Conservation (phyloP, 2,329 filamentous ascomycete species). For the Aurifilum marmelostoma region DNA sequence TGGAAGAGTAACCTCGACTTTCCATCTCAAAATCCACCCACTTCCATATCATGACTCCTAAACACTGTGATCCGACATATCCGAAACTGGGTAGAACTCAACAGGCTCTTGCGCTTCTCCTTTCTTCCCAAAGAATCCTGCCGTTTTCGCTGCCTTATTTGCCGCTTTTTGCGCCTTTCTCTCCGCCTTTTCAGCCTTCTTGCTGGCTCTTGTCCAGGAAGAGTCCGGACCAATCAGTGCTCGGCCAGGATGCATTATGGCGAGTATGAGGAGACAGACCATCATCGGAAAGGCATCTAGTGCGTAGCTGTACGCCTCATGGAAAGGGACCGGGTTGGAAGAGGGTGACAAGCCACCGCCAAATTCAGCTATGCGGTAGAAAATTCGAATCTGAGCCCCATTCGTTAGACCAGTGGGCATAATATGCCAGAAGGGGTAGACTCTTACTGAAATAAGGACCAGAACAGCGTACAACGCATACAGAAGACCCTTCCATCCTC, state of each 20-base stretch:
- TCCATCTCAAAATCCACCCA: too few species aligned
- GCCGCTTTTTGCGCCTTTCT: neutral
- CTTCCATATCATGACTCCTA: neutral
- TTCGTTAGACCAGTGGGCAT: conserved; percentile 3
- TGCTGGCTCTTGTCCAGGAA: conserved; percentile 47
- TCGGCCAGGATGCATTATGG: conserved; percentile 50
- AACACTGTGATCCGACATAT: neutral
- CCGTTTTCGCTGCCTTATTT: neutral
- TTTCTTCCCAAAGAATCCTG: neutral
- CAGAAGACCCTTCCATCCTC: conserved; percentile 40
- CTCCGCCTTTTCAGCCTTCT: conserved; percentile 47
- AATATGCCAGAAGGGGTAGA: conserved; percentile 6
- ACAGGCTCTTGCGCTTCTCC: neutral
- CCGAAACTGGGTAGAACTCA: neutral
- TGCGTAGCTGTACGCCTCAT: conserved; percentile 56
- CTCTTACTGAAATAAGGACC: conserved; percentile 41
- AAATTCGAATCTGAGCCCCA: conserved; percentile 53
- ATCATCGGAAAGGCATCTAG: conserved; percentile 61
- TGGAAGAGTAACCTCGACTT: too few species aligned
- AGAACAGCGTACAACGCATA: conserved; percentile 41
- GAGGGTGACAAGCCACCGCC: conserved; percentile 45
- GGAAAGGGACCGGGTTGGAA: conserved; percentile 49
- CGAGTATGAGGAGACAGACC: conserved; percentile 47
- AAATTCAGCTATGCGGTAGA: conserved; percentile 64
- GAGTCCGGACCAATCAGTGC: conserved; percentile 49